Evolutionary conservation across 305 asterid species (phyloP).

Genomic region (Fraxinus baroniana): DNA sequence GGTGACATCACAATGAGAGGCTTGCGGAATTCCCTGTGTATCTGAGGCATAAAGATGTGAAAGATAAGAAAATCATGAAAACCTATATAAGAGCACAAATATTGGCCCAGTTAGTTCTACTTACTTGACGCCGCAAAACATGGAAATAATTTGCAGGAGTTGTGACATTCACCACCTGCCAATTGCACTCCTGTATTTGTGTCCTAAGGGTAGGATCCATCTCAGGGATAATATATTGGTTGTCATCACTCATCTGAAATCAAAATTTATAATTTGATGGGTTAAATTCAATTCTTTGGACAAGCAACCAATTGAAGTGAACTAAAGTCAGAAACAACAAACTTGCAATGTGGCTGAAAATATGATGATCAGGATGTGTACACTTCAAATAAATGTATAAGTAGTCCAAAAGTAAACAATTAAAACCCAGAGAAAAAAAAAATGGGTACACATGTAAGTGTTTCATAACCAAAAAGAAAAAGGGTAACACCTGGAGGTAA

Average conservation of each 20-base stretch:
- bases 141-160: slow-evolving; percentile 98
- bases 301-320: background rate
- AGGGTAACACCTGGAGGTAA: slow-evolving; percentile 70
- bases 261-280: slow-evolving; percentile 3
- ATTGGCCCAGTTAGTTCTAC: slow-evolving; percentile 12
- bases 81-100: background rate
- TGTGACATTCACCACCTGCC: slow-evolving; percentile 97
- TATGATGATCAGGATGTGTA: background rate
- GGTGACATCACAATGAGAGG: slow-evolving; percentile 94
- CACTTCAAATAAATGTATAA: background rate
- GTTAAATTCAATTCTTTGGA: slow-evolving; percentile 13
- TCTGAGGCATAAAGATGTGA: slow-evolving; percentile 35
- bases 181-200: slow-evolving; percentile 94
- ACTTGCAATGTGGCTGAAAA: slow-evolving; percentile 2
- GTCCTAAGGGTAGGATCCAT: slow-evolving; percentile 89
- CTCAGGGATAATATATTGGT: slow-evolving; percentile 87
- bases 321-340: background rate
- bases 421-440: too few relatives aligned
- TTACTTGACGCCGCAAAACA: slow-evolving; percentile 72
- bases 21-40: slow-evolving; percentile 89
- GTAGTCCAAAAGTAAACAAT: too few relatives aligned
- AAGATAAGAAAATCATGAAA: slow-evolving; percentile 26
- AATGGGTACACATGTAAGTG: too few relatives aligned
- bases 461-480: background rate
- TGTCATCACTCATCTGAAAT: slow-evolving; percentile 90